Conservation (phyloP, 768 basidiomycete genomes). For the Crassisporium funariophilum region DNA sequence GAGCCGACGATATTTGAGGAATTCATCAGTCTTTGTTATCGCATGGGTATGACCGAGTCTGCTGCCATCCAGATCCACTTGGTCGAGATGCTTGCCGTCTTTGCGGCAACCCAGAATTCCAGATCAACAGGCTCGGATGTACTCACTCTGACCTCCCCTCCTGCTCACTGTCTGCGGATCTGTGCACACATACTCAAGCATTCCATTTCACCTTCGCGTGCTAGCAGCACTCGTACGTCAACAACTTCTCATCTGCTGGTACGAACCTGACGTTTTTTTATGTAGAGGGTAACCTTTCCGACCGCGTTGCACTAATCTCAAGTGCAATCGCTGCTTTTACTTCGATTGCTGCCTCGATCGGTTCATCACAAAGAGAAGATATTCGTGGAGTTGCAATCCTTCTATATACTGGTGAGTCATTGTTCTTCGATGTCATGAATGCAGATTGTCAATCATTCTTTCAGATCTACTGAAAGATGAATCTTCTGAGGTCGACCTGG, state of each 20-base stretch:
- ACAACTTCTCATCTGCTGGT: neutral
- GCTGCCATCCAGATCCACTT: slow-evolving; percentile 72
- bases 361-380: slow-evolving; percentile 65
- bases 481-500: slow-evolving; percentile 73
- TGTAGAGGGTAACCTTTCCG: slow-evolving; percentile 53
- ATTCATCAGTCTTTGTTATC: slow-evolving; percentile 83
- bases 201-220: slow-evolving; percentile 58
- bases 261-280: slow-evolving; percentile 1
- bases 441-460: slow-evolving; percentile 1
- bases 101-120: slow-evolving; percentile 48
- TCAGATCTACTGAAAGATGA: slow-evolving; percentile 87
- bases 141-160: slow-evolving; percentile 45
- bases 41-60: slow-evolving; percentile 86
- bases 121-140: slow-evolving; percentile 28
- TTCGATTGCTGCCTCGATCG: slow-evolving; percentile 58
- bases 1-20: slow-evolving; percentile 89
- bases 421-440: neutral
- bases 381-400: slow-evolving; percentile 77
- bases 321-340: slow-evolving; percentile 64
- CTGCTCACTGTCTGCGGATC: slow-evolving; percentile 77
- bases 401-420: slow-evolving; percentile 69
- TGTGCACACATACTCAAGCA: slow-evolving; percentile 81
- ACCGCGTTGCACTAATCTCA: slow-evolving; percentile 66
- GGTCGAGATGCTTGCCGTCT: slow-evolving; percentile 63
- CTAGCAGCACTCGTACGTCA: slow-evolving; percentile 52